Base-by-base conservation (phyloP, 2,329 filamentous ascomycete species). In the Diaporthe sp. region DNA sequence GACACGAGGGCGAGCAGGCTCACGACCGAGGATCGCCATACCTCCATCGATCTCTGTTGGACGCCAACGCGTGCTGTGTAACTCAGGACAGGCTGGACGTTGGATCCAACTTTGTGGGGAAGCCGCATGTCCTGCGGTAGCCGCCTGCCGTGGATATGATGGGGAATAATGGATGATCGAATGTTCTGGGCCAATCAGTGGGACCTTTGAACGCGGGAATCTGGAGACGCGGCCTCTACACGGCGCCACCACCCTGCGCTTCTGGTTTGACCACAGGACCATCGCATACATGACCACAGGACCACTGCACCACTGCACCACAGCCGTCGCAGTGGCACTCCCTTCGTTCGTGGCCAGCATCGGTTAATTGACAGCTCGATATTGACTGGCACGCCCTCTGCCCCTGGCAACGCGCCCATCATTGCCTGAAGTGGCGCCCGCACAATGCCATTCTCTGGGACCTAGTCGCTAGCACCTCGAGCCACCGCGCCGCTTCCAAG, bases 341-440 rank as follows among this genome's bases (percentile, higher is more conserved):
- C 34, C 34, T 69, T 69, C 65, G 46, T 53, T 69, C 34, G 51
- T 53, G 71, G 53, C 39, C 62, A 61, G 28, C 55, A 44, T 59
- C 61, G 70, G 71, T 31, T 68, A 65, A 58, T 74, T 73, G 74
- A 71, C 74, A 57, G 49, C 39, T 55, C 61, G 65, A 74, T 67
- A 74, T 71, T 76, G 67, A 58, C 65, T 76, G 74, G 17, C 72
- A 72, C 39, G 44, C 65, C 25, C 59, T 39, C 49, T 75, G 74
- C 58, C 46, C 57, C 57, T 44, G 58, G 34, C 70, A 65, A 42
- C 51, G 57, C 42, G 34, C 17, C 15, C 44, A 65, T 73, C 70
- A 55, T 25, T 73, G 53, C 55, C 69, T n/a, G 70, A 39, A 73
- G 37, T 46, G 58, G 28, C 22, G 51, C 25, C 9, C 34, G 17